These are phyloP conservation scores for Didymosphaeria variabile DNA, from an alignment of 2,329 filamentous ascomycete genomes.

Conservation along the genomic window DNA sequence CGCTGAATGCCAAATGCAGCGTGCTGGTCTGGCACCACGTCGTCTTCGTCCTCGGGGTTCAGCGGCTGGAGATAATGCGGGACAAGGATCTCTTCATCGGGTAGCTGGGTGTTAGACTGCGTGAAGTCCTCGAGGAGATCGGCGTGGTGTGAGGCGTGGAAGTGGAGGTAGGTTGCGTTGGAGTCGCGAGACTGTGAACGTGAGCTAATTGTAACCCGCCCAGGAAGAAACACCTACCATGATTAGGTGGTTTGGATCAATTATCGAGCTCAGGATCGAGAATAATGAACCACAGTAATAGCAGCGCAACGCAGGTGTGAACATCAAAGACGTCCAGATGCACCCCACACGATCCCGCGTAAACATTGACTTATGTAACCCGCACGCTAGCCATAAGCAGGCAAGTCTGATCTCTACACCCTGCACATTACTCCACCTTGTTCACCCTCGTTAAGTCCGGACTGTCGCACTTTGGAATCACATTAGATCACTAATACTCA, in stretches of 20 bases:
- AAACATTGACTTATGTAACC: neutral
- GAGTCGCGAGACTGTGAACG: conserved; percentile 71
- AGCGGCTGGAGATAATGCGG: conserved; percentile 79
- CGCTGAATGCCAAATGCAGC: conserved; percentile 86
- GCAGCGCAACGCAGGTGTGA: neutral
- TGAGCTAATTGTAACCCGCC: neutral
- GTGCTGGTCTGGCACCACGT: conserved; percentile 87
- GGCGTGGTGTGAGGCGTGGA: conserved; percentile 74
- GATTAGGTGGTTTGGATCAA: neutral
- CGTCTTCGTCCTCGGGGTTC: conserved; percentile 88
- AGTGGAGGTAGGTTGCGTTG: conserved; percentile 77
- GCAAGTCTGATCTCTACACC: neutral
- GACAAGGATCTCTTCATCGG: conserved; percentile 80
- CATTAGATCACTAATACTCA: neutral
- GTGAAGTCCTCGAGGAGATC: conserved; percentile 76
- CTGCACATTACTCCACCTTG: neutral
- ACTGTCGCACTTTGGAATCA: too few relatives aligned
- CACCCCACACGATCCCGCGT: neutral
- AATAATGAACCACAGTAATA: neutral
- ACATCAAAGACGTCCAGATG: neutral
- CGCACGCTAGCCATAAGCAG: neutral
- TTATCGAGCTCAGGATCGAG: neutral
- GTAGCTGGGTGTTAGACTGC: conserved; percentile 40
- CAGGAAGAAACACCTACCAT: neutral
- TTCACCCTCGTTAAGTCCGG: too few relatives aligned